Base-by-base conservation (phyloP, 495 filamentous ascomycete genomes). In the Penicillium steckii region DNA sequence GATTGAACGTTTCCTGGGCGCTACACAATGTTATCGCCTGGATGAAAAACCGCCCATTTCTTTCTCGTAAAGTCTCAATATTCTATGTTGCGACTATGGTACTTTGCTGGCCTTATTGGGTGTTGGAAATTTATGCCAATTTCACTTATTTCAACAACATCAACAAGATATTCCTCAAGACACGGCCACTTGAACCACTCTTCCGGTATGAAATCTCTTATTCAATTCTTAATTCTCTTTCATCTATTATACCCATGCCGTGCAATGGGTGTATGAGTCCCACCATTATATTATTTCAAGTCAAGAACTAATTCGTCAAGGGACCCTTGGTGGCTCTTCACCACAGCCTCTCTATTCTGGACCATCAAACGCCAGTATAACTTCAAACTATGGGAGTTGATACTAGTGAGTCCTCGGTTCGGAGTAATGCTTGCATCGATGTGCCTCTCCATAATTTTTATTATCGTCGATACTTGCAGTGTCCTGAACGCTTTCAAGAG, bases 241-340 rank as follows among this genome's bases (percentile, higher is more conserved):
- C n/a, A n/a, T n/a, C n/a, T n/a, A n/a, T n/a, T n/a, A n/a, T n/a
- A n/a, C n/a, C n/a, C n/a, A n/a, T n/a, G n/a, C n/a, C n/a, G n/a
- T n/a, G n/a, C n/a, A n/a, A 25, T 44, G 22, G 18, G 18, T 15
- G 9, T 32, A n/a, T n/a, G n/a, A n/a, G n/a, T n/a, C n/a, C n/a
- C n/a, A n/a, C 29, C 27, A n/a, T 27, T 52, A 19, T 30, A 17
- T 47, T 18, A 19, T 21, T 17, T 38, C 1, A 1, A 19, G 1
- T 38, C 15, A 13, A 38, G 10, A 23, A 35, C 41, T 52, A 26
- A 52, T 7, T 35, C 45, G 3, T 23, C 21, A n/a, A 79, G 78
- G 4, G 81, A 85, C 50, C 81, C 81, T 0, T 85, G 81, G 81
- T 85, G 81, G 81, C 65, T 85, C 15, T 78, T 77, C 61, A 83